Base-by-base conservation (phyloP, 768 basidiomycete genomes). In the Cyclocybe cylindracea region DNA sequence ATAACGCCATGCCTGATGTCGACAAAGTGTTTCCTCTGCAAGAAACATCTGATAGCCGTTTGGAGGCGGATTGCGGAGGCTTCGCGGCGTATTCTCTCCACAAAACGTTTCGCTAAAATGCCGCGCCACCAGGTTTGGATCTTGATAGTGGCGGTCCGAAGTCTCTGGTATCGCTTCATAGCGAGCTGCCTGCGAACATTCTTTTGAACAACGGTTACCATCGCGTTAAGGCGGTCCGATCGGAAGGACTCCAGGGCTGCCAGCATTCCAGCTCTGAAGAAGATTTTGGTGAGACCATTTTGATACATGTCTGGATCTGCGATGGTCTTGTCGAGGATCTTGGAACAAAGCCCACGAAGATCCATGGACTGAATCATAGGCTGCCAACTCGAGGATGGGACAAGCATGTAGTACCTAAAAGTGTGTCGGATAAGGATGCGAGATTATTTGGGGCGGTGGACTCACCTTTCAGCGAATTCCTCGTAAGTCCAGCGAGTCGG, bases 231-330 rank as follows among this genome's bases (percentile, higher is more conserved):
- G 53, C 91, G 80, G 54, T 90, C 86, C 6, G 94, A 86, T 37
- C 97, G 90, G 49, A 95, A 78, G 11, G 91, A 84, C 72, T 99
- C 97, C 40, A 99, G 79, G 5, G 90, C 89, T 24, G 97, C 96
- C 49, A 99, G 87, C 94, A 98, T 98, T 57, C 97, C 97, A 10
- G 97, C 95, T 54, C 97, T 85, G 82, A 99, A 98, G 76, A 99
- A 99, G 60, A 99, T 98, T 74, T 99, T 99, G 24, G 92, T 98
- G 29, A 94, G 79, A 60, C 97, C 97, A 63, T 87, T 86, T 72
- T 99, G 97, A 70, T 94, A 97, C 77, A 96, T 98, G 78, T 98
- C 95, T 6, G 87, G 81, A 57, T 98, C 97, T 35, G 87, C 87
- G 65, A 98, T 91, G 0, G 93, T 94, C 63, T 78, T 84, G 52